phyloP scores from a whole-genome alignment of 73 alveolate genomes.

The Paramecium sexaurelia region DNA sequence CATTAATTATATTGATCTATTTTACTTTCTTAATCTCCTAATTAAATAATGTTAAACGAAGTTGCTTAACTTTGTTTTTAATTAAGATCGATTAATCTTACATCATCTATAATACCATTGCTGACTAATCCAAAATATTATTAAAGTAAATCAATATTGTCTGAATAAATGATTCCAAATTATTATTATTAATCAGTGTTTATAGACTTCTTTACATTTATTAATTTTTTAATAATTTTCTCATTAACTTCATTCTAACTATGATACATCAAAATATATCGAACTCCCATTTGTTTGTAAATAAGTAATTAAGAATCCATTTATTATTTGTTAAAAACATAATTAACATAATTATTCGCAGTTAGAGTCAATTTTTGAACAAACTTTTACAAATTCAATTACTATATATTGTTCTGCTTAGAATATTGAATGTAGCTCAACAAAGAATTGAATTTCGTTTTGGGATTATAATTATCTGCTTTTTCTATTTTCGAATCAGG shows the following conservation, averaged over 20 bases:
- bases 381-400: not conserved
- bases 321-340: not conserved
- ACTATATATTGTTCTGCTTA: not conserved
- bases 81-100: not conserved
- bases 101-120: not conserved
- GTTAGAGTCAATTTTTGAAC: not conserved
- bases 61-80: not conserved
- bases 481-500: not conserved
- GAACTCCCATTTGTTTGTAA: not conserved
- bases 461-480: not conserved
- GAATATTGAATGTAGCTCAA: not conserved
- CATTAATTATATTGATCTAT: not conserved
- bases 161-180: not conserved
- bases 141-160: not conserved
- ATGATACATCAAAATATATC: not conserved
- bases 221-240: not conserved
- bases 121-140: not conserved
- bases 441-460: not conserved
- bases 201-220: not conserved
- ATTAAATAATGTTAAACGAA: not conserved
- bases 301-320: conserved; percentile 1
- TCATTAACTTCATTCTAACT: not conserved
- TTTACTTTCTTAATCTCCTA: not conserved
- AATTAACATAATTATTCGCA: not conserved
- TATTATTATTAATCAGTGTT: not conserved